phyloP scores from a whole-genome alignment of 2,329 filamentous ascomycete genomes.

The Talaromyces atroroseus region DNA sequence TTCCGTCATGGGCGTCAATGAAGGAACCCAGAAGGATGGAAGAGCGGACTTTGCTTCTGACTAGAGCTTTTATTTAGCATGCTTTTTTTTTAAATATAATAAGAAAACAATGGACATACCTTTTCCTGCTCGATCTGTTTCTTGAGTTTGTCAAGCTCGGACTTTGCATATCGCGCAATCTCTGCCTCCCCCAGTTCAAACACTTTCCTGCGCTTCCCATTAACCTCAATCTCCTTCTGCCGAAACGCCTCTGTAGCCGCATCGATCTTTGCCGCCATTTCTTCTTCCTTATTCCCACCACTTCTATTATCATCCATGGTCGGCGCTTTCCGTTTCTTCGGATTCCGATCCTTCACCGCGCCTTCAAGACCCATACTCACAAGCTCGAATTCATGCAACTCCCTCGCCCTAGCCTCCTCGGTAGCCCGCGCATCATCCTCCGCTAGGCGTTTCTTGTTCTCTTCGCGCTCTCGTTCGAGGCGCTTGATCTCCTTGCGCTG shows the following conservation, averaged over 20 bases:
- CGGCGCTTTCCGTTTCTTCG: slow-evolving; percentile 24
- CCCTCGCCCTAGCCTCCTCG: slow-evolving; percentile 63
- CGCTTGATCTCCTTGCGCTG: slow-evolving; percentile 90
- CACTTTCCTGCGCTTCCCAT: slow-evolving; percentile 63
- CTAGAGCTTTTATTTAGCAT: slow-evolving; percentile 15
- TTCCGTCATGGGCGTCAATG: slow-evolving; percentile 64
- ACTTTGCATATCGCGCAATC: slow-evolving; percentile 61
- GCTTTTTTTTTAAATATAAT: neutral
- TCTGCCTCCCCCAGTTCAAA: slow-evolving; percentile 75
- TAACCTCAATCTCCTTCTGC: slow-evolving; percentile 38
- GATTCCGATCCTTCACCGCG: slow-evolving; percentile 12
- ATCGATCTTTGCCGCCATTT: slow-evolving; percentile 19
- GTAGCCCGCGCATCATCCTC: slow-evolving; percentile 58
- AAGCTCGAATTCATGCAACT: slow-evolving; percentile 76
- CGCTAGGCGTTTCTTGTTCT: slow-evolving; percentile 56
- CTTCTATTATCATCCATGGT: slow-evolving; percentile 19
- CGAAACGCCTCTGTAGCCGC: slow-evolving; percentile 23
- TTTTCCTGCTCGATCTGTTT: slow-evolving; percentile 68
- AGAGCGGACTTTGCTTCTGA: slow-evolving; percentile 60
- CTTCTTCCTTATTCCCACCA: slow-evolving; percentile 5
- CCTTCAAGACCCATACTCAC: slow-evolving; percentile 64
- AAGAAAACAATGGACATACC: slow-evolving; percentile 34
- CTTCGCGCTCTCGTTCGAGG: slow-evolving; percentile 60
- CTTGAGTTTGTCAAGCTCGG: slow-evolving; percentile 65
- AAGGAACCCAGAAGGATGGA: slow-evolving; percentile 90